Evolutionary conservation across 352 stramenopile species (phyloP), one percentile per base, ranked within the genome.

Genomic region (Pythium phragmiticola): DNA sequence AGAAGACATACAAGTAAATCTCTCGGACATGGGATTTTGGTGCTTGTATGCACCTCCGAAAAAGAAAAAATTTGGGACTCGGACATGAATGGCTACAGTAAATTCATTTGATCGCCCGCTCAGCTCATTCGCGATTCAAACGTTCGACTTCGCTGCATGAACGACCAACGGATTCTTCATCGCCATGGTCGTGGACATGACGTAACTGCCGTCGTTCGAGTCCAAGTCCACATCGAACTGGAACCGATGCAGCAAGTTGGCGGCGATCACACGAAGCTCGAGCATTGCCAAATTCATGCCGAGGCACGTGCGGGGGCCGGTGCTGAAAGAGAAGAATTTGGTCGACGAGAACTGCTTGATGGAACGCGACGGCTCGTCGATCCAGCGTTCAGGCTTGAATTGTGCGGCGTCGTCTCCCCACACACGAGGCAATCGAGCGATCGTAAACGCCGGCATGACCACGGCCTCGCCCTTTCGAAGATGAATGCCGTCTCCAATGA

Each of bases 321-420:
- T 26, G 41, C 39, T 23, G 28, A 60, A 60, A 23, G 37, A 19
- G 34, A 51, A 74, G 70, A 36, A 74, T 45, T 79, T 65, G 57
- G 17, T n/a, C 11, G 41, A 9, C 41, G 41, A 7, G 11, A 21
- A 16, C 14, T 21, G 13, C 14, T 21, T 17, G 14, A 21, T 17
- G 23, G 33, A 12, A 26, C 43, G 43, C 1, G 37, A 42, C 11
- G 17, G 8, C 28, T 47, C 34, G n/a, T 73, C 74, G 30, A 89
- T 69, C 69, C 70, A 89, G 4, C 82, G 76, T 33, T 89, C 77
- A 1, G 82, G 82, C 47, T 74, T 79, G 58, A 88, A 87, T 59
- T 84, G 11, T 49, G 57, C 4, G 23, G 77, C 77, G 33, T 91
- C 78, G 9, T 60, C 21, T 36, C 76, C 79, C 79, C 83, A 90